Evolutionary conservation across 371 early-diverging fungal genomes (phyloP).

Genomic region (Capniomyces stellatus): DNA sequence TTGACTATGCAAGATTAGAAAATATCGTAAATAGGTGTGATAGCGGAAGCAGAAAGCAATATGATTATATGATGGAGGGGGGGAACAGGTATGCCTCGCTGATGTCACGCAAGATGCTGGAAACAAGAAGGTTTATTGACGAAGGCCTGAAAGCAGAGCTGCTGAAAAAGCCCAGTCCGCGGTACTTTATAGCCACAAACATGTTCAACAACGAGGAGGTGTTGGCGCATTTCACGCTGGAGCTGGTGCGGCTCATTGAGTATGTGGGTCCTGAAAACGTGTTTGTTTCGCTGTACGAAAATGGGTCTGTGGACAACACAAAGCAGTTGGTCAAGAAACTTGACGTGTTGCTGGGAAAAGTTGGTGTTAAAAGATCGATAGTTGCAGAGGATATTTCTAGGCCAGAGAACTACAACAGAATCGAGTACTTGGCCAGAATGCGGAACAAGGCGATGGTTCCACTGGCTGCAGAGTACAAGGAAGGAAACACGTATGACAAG

Average conservation of each 20-base stretch:
- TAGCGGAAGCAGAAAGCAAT: too few species aligned
- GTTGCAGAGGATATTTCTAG: constrained; percentile 3
- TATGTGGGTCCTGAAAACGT: constrained; percentile 12
- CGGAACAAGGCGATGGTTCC: constrained; percentile 28
- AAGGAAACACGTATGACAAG: constrained; percentile 3
- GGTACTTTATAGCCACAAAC: constrained; percentile 21
- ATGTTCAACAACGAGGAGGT: constrained; percentile 22
- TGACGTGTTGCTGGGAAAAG: constrained; percentile 2
- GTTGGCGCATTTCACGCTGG: constrained; percentile 19
- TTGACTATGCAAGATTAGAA: too few species aligned
- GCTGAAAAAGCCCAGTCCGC: too few species aligned
- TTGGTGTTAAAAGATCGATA: constrained; percentile 14
- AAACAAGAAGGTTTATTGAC: too few species aligned
- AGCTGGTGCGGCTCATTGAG: constrained; percentile 15
- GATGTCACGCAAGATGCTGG: too few species aligned
- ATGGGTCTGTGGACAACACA: constrained; percentile 24
- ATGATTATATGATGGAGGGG: not conserved
- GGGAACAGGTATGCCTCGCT: not conserved
- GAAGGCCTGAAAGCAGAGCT: too few species aligned
- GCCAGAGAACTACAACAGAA: constrained; percentile 15
- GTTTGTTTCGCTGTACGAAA: constrained; percentile 26
- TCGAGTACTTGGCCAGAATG: constrained; percentile 28
- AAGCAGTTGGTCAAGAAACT: constrained; percentile 14
- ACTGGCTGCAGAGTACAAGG: constrained; percentile 1
- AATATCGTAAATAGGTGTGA: too few species aligned